These are phyloP conservation scores for Alternaria gaisen DNA, from an alignment of 2,329 filamentous ascomycete species.

Conservation along the genomic window DNA sequence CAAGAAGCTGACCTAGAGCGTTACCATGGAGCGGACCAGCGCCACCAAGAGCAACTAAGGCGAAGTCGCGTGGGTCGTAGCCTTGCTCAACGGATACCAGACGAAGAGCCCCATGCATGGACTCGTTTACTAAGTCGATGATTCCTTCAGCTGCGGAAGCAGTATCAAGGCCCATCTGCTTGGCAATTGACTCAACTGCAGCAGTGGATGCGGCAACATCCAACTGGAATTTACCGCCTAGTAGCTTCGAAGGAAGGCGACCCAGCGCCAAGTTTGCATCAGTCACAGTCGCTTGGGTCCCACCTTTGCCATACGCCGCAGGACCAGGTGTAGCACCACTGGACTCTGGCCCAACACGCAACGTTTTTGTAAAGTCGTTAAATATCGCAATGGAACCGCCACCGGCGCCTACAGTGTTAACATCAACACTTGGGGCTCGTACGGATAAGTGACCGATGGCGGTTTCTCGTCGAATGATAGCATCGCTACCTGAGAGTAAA, in stretches of 20 bases:
- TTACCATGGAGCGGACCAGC: constrained; percentile 63
- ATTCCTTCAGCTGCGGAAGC: constrained; percentile 59
- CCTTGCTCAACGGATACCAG: constrained; percentile 63
- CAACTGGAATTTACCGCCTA: constrained; percentile 58
- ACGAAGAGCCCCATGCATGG: constrained; percentile 61
- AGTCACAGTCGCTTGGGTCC: constrained; percentile 58
- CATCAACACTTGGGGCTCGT: constrained; percentile 59
- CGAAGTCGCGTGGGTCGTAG: constrained; percentile 61
- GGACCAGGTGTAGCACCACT: constrained; percentile 60
- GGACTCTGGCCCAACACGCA: constrained; percentile 62
- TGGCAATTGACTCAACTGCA: constrained; percentile 56
- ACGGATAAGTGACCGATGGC: constrained; percentile 57
- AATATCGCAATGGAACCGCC: constrained; percentile 61
- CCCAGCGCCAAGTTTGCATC: constrained; percentile 61
- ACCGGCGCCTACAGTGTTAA: constrained; percentile 60
- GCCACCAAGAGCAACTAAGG: constrained; percentile 61
- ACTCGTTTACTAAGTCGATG: constrained; percentile 61
- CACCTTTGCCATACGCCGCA: constrained; percentile 60
- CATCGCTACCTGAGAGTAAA: constrained; percentile 55
- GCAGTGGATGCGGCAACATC: constrained; percentile 54
- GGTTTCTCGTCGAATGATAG: constrained; percentile 58
- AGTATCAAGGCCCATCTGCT: constrained; percentile 56
- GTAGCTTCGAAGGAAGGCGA: constrained; percentile 57
- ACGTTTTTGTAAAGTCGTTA: constrained; percentile 57
- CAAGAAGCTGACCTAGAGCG: constrained; percentile 59